Evolutionary conservation across 441 rosid species (phyloP), one percentile per base, ranked within the genome.

Genomic region (Omphalea diandra): DNA sequence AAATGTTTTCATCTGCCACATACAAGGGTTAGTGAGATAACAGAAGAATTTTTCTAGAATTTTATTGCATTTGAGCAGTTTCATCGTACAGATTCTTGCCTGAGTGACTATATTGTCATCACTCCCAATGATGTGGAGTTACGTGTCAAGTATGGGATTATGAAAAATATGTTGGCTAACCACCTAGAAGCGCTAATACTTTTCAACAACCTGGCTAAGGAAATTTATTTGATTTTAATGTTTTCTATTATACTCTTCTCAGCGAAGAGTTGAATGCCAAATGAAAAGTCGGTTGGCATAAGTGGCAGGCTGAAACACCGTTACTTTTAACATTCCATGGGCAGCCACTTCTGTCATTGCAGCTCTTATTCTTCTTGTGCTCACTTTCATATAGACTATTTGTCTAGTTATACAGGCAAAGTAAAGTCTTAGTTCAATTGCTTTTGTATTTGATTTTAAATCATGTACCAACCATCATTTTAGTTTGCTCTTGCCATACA

Each of bases 231-330:
- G 70, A 67, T 67, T 67, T 62, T 38, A 10, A 53, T 7, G 50
- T 53, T 1, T 67, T 67, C 49, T 35, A 36, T 17, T 67, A 67
- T 43, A 53, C 62, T 24, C 50, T 9, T 38, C 61, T 67, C 22
- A 53, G 61, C 12, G 62, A 67, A 26, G 50, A 53, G 18, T 46
- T 67, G 10, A 67, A 53, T 38, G 62, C 24, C 15, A 36, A 38
- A 36, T 67, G 70, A 35, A 67, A 67, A 53, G 61, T 67, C 17
- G 49, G 70, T 27, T 38, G 70, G 70, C 70, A 67, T 26, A 67
- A 18, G 59, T 67, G 70, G 70, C 46, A 67, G 27, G 62, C 62
- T 67, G 52, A 67, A 67, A 50, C 61, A 67, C 50, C 24, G 38
- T 36, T 67, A 67, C 52, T 67, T 67, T 50, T n/a, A 67, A 54